A percentile compares a stretch with the other conserved stretches of the same genome.
These are phyloP conservation scores for Silene uniflora DNA, from an alignment of 148 eudicot species.

Conservation along the genomic window DNA sequence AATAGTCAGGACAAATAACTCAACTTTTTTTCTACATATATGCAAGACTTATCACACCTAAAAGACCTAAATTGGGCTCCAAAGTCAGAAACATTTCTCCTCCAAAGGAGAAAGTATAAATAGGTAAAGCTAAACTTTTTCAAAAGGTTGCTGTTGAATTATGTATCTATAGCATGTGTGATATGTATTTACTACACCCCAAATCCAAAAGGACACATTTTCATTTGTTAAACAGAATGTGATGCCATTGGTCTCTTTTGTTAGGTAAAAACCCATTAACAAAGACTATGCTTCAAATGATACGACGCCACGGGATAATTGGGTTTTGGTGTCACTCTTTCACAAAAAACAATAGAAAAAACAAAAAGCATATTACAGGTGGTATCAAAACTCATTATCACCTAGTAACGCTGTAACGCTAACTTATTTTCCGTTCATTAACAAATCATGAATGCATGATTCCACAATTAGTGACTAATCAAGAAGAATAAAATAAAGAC, in stretches of 20 bases:
- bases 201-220: constrained; percentile 3
- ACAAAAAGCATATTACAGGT: too few relatives aligned
- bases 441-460: background rate
- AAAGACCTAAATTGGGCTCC: constrained; percentile 6
- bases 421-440: background rate
- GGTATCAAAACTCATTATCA: too few relatives aligned
- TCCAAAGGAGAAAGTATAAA: constrained; percentile 11
- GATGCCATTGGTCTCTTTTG: background rate
- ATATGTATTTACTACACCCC: background rate
- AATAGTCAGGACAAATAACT: background rate
- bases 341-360: background rate
- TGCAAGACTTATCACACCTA: background rate
- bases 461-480: constrained; percentile 15
- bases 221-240: background rate
- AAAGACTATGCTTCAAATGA: background rate
- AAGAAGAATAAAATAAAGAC: background rate
- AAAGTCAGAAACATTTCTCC: constrained; percentile 4
- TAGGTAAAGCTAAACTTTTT: constrained; percentile 16
- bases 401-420: too few relatives aligned
- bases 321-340: background rate
- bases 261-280: constrained; percentile 16
- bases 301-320: background rate
- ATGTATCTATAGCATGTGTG: constrained; percentile 5
- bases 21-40: constrained; percentile 3
- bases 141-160: constrained; percentile 18